phyloP scores from a whole-genome alignment of 768 basidiomycete genomes.

The Baorangia bicolor region DNA sequence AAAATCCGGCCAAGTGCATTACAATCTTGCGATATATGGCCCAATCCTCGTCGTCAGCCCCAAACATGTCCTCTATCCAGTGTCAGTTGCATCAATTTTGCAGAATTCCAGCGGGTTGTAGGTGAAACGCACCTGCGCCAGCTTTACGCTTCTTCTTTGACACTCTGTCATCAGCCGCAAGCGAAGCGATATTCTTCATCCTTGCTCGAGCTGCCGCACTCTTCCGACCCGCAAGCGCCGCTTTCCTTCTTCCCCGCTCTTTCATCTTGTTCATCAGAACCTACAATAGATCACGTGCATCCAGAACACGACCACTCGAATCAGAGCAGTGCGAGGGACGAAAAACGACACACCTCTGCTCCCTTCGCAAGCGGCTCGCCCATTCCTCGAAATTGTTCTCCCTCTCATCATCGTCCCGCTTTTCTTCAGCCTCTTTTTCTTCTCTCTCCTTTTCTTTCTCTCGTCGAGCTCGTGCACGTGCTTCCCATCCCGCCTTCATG shows the following conservation, averaged over 20 bases:
- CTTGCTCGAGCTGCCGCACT: slow-evolving; percentile 92
- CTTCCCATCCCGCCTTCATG: slow-evolving; percentile 91
- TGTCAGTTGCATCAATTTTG: not conserved
- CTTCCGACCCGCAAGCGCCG: slow-evolving; percentile 86
- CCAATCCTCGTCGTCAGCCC: slow-evolving; percentile 95
- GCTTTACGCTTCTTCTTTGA: slow-evolving; percentile 84
- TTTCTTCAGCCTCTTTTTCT: slow-evolving; percentile 58
- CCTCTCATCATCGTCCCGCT: slow-evolving; percentile 71
- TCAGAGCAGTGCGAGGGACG: not conserved
- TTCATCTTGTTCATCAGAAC: slow-evolving; percentile 81
- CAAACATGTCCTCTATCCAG: slow-evolving; percentile 82
- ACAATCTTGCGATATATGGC: slow-evolving; percentile 97
- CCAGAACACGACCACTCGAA: not conserved
- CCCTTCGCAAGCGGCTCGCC: slow-evolving; percentile 66
- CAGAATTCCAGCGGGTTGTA: not conserved
- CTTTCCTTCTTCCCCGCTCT: slow-evolving; percentile 73
- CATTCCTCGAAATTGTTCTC: slow-evolving; percentile 69
- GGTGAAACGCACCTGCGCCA: slow-evolving; percentile 57
- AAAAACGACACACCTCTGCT: slow-evolving; percentile 68
- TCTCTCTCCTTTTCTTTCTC: slow-evolving; percentile 88
- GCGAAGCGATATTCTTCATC: slow-evolving; percentile 93
- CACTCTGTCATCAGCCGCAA: slow-evolving; percentile 84
- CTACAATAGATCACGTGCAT: slow-evolving; percentile 37
- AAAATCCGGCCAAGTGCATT: slow-evolving; percentile 23
- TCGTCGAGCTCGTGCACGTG: slow-evolving; percentile 74